These are phyloP conservation scores for Hyphopichia khmerensis DNA, from an alignment of 1,139 yeast species.

Conservation along the genomic window DNA sequence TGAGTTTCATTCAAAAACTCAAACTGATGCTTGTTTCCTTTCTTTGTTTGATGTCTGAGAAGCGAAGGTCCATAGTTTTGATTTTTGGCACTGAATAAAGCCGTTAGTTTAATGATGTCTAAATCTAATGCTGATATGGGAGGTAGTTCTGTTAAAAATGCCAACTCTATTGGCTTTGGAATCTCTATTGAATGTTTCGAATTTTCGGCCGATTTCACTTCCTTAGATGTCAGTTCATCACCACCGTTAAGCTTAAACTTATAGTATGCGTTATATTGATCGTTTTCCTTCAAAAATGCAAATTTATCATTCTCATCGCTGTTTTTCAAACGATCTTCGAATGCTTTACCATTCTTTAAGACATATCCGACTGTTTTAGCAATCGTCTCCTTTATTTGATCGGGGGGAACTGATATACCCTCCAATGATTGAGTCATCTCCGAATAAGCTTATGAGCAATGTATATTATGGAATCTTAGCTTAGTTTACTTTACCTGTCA, in stretches of 20 bases:
- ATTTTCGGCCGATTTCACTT: no score
- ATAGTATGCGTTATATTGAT: conserved; percentile 62
- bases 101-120: conserved; percentile 69
- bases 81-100: conserved; percentile 61
- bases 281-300: conserved; percentile 53
- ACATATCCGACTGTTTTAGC: conserved; percentile 76
- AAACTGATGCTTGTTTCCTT: conserved; percentile 53
- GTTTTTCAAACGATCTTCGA: conserved; percentile 58
- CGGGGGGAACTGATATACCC: conserved; percentile 44
- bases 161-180: conserved; percentile 34
- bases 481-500: no score
- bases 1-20: conserved; percentile 65
- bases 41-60: conserved; percentile 33
- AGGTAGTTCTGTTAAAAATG: conserved; percentile 51
- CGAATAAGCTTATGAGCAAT: no score
- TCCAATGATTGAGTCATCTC: no score
- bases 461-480: no score
- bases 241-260: conserved; percentile 1
- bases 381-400: conserved; percentile 54
- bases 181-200: no score
- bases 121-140: conserved; percentile 63
- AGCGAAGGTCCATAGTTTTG: conserved; percentile 54
- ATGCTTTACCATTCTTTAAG: conserved; percentile 60
- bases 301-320: conserved; percentile 56
- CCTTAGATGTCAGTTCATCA: no score